Evolutionary conservation across 2,329 filamentous ascomycete genomes (phyloP), one percentile per base, ranked within the genome.

Genomic region (Bipolaris sorokiniana): DNA sequence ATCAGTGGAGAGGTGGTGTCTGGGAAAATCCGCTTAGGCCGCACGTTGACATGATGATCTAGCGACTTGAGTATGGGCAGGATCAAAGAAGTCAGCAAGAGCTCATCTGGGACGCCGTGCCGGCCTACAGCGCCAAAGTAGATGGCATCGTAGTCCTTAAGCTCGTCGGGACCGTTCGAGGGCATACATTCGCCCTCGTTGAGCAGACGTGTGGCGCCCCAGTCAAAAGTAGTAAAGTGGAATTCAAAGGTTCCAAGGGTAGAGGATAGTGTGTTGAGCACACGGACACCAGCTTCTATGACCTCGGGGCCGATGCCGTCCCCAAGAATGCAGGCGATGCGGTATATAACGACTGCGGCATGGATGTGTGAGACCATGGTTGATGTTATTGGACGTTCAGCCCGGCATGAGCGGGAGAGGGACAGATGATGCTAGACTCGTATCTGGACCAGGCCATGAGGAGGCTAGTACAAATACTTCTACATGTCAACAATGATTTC

Each of bases 321-420:
- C 36, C 72, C 67, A 5, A 72, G 70, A 51, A 75, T 74, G 47
- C 58, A 67, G 57, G 70, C 72, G 54, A 72, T 72, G 51, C 62
- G 63, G 60, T 72, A 60, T 44, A 84, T 58, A 42, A 57, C 67
- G 22, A 59, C 48, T 44, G 60, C 47, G 16, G 57, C 41, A 55
- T 57, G 65, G 56, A 70, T 59, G 52, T 67, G 44, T 20, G 65
- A 71, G 7, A 65, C 62, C 70, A 74, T 74, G 16, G 36, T 68
- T 20, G 36, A 40, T 38, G 34, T 41, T 54, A 3, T 13, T 18
- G 16, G 37, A 38, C 16, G n/a, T 38, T 11, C 11, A 38, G 16
- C 7, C 18, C 16, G 37, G 37, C 37, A 38, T 38, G 37, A 23
- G 38, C 22, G 38, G 20, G 38, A 18, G 38, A 23, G 38, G 11